A percentile compares a stretch with the other conserved stretches of the same genome.
phyloP scores from a whole-genome alignment of 1,284 basidiomycete genomes.

The Cutaneotrichosporon sp. region DNA sequence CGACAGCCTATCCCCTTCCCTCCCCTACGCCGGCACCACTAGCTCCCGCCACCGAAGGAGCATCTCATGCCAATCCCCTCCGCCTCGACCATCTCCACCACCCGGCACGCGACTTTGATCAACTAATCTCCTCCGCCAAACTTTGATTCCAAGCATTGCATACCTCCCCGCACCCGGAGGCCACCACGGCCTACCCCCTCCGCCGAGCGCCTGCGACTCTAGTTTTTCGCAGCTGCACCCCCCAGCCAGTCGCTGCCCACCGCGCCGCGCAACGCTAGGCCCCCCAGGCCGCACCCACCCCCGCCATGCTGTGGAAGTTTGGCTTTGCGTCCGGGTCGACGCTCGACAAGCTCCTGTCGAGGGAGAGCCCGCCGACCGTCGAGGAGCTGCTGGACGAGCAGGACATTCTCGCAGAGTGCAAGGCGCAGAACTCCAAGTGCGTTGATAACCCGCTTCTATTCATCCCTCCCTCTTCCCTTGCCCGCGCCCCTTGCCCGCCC shows the following conservation, averaged over 20 bases:
- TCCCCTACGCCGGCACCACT: background rate
- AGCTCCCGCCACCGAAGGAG: background rate
- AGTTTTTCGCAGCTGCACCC: background rate
- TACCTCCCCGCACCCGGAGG: background rate
- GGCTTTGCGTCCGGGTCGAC: conserved; percentile 50
- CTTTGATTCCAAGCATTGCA: background rate
- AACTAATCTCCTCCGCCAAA: background rate
- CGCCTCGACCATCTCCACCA: background rate
- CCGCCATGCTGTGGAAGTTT: conserved; percentile 54
- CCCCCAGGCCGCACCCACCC: background rate
- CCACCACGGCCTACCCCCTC: background rate
- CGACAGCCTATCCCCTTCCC: background rate
- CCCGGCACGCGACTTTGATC: background rate
- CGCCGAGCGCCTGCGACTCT: background rate
- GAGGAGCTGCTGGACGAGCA: conserved; percentile 93
- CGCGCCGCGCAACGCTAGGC: background rate
- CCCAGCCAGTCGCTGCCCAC: conserved; percentile 6
- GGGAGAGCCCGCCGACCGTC: conserved; percentile 58
- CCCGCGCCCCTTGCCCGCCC: no score
- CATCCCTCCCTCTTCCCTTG: background rate
- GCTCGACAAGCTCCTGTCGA: conserved; percentile 47
- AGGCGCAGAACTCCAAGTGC: conserved; percentile 77
- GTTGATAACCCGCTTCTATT: conserved; percentile 13
- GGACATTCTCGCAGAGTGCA: conserved; percentile 92
- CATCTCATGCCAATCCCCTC: background rate